Conservation (phyloP, 495 filamentous ascomycete species). For the Daldinia vernicosa region DNA sequence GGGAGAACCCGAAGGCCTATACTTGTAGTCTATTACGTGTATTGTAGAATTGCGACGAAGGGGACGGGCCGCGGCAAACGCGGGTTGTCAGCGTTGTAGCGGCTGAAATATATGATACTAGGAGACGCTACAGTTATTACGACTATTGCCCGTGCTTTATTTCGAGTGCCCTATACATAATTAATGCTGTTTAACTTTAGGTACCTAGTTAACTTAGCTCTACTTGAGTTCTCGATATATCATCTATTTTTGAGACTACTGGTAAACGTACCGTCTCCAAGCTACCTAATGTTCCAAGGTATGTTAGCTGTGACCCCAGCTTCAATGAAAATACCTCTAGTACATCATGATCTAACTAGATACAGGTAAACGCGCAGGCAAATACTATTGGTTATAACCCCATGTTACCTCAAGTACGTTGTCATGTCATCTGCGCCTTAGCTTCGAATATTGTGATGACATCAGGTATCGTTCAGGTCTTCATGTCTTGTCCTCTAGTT, state of each 20-base stretch:
- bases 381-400: conserved; percentile 4
- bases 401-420: too few species aligned
- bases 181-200: not conserved
- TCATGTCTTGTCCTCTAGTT: not conserved
- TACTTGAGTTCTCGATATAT: not conserved
- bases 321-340: not conserved
- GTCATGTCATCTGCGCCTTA: not conserved
- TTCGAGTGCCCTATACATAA: not conserved
- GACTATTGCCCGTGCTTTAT: not conserved
- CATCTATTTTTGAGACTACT: not conserved
- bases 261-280: too few species aligned
- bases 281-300: too few species aligned
- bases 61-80: not conserved
- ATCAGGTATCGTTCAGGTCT: conserved; percentile 17
- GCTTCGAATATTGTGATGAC: conserved; percentile 23
- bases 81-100: conserved; percentile 8
- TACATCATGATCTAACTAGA: not conserved
- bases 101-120: conserved; percentile 25
- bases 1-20: conserved; percentile 97
- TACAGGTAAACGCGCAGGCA: not conserved
- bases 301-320: not conserved
- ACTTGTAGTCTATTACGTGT: conserved; percentile 72
- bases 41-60: conserved; percentile 14
- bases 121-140: not conserved
- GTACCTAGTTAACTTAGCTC: too few species aligned